Base-by-base conservation (phyloP, 805 yeast species). In the Torulaspora quercuum region DNA sequence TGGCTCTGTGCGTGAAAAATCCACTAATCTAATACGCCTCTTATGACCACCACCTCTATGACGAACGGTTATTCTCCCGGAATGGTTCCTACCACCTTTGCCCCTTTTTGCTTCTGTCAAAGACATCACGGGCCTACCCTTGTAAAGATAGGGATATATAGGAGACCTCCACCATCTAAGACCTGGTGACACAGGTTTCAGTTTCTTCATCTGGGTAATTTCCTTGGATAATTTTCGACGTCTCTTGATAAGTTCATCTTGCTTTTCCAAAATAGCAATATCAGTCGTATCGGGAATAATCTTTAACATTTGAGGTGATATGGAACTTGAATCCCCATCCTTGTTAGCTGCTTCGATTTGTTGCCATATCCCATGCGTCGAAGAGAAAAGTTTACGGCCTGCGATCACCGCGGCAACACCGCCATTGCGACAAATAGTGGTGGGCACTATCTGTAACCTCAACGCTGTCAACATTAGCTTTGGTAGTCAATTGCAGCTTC, bases 1-100 rank as follows among this genome's bases (percentile, higher is more conserved):
- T 1, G 79, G 64, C 3, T 60, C 72, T 25, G 60, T 53, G 55
- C 98, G 75, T 50, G 70, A 66, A 53, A 80, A 80, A 63, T 92
- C 98, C 14, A 92, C 73, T 21, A 85, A 61, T 53, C 98, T 76
- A 25, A 85, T 72, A 63, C 98, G 78, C 55, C 90, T 80, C 62
- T 84, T 85, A 61, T 84, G 92, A 22, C 97, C 97, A 53, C 98
- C 98, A 60, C 97, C 98, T 62, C 94, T 78, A 62, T 92, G 96
- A 59, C 98, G 78, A 30, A 86, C 82, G 4, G 95, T 87, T 53
- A 92, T 86, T 49, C 76, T 74, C 49, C 98, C 98, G 3, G 82
- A 69, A 63, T 82, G 71, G 62, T 90, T 89, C 68, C 98, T 80
- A 47, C 98, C 98, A 36, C 95, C 82, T 31, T 79, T 77, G 38